Percentiles rank a stretch among this genome's conserved stretches.
Evolutionary conservation across 2,329 filamentous ascomycete genomes (phyloP).

Genomic region (Mollisia scopiformis): DNA sequence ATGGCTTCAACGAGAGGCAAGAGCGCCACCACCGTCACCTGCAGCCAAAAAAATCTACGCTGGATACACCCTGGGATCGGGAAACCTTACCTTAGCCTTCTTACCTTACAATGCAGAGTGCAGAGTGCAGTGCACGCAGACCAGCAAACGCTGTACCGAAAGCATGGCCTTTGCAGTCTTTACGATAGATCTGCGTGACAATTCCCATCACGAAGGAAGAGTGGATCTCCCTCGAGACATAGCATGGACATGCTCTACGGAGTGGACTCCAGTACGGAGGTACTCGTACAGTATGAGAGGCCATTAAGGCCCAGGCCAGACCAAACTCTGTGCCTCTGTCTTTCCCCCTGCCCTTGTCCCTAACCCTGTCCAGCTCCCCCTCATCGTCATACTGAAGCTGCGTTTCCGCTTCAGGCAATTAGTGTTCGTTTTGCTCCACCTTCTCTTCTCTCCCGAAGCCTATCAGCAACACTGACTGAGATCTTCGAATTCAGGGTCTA

Average conservation of each 20-base stretch:
- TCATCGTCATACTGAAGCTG: background rate
- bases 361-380: too few relatives aligned
- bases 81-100: background rate
- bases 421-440: background rate
- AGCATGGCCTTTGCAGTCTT: background rate
- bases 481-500: background rate
- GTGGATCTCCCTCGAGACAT: background rate
- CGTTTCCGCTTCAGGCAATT: background rate
- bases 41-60: background rate
- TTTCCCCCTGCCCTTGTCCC: too few relatives aligned
- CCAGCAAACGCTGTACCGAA: background rate
- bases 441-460: too few relatives aligned
- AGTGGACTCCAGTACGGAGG: too few relatives aligned
- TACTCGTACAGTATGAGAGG: too few relatives aligned
- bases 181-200: background rate
- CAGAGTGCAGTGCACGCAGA: too few relatives aligned
- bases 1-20: background rate
- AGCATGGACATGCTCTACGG: background rate
- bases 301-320: too few relatives aligned
- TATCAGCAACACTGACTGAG: too few relatives aligned
- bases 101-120: too few relatives aligned
- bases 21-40: constrained; percentile 2
- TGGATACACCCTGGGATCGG: background rate
- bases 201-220: background rate
- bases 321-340: too few relatives aligned